Evolutionary conservation across 2,329 filamentous ascomycete species (phyloP), one percentile per base, ranked within the genome.

Genomic region (Eutypa lata): DNA sequence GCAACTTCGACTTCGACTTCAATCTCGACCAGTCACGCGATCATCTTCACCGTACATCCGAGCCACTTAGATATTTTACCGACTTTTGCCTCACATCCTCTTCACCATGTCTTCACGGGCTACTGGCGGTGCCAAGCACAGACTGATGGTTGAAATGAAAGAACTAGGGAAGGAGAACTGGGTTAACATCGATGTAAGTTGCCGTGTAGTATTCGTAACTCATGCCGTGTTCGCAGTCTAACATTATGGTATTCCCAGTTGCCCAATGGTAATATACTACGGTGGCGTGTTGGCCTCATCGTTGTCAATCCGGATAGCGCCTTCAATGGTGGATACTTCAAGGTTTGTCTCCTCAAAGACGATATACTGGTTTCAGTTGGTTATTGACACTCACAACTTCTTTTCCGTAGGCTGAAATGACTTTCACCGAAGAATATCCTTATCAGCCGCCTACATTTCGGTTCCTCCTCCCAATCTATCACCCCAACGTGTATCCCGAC

Each of bases 301-400:
- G 90, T 97, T 37, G 83, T 97, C 65, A 97, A 97, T 72, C 84
- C 90, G 0, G 92, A 96, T 63, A 96, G 91, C 57, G 80, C 88
- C 59, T 97, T 95, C 78, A 87, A 96, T 65, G 92, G 92, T 55
- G 94, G 89, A 60, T 99, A 96, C 72, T 91, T 97, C 71, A 92
- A 83, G 73, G 82, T 82, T 52, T 64, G 71, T 54, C n/a, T 14
- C 37, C 7, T 48, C 16, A 26, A 6, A 26, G 38, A 14, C 22
- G 16, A 51, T n/a, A n/a, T n/a, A n/a, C n/a, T n/a, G n/a, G 33
- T 18, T 19, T 45, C 46, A 26, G 48, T 42, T 47, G 14, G 33
- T 40, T 31, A 43, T 13, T 38, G 48, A 35, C 37, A 26, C 50
- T 22, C 22, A 33, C 21, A 37, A 22, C n/a, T 13, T 45, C 38